Base-by-base conservation (phyloP, 768 basidiomycete genomes). In the Mycena latifolia region DNA sequence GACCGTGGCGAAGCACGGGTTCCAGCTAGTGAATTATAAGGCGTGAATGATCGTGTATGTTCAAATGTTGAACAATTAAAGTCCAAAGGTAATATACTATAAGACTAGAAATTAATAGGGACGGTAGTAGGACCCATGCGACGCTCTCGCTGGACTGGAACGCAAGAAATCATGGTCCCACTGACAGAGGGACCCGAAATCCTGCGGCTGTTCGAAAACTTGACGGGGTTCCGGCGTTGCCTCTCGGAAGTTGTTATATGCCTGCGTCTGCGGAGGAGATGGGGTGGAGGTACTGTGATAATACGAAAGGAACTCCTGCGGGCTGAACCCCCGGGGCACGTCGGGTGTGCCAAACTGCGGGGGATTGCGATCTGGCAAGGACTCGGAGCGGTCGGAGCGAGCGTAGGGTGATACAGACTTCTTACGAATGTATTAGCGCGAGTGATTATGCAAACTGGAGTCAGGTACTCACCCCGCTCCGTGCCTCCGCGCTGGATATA, bases 131-230 rank as follows among this genome's bases (percentile, higher is more conserved):
- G 45, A 7, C n/a, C 45, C 29, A 9, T 12, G 45, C 0, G 37
- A 12, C 1, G 53, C 29, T 2, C 17, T 55, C 35, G 46, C 10
- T 2, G 45, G 31, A 14, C n/a, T 8, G 1, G 46, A 37, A 3
- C 24, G 45, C 39, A 52, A 61, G 43, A 66, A 66, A 51, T 66
- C 65, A 10, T 50, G 6, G 29, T 66, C 50, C 65, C 65, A 66
- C 41, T 56, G 17, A 29, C 65, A 66, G 29, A 61, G 33, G 31
- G 45, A 9, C 22, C 31, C 54, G 39, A 61, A 56, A 50, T 61
- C 65, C 24, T 27, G 52, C 2, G 28, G 25, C 5, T 29, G 57
- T 17, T 64, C 48, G 29, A 29, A 46, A n/a, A n/a, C n/a, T n/a
- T 17, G 11, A n/a, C 11, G 24, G 20, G 20, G 15, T 1, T 15